Evolutionary conservation across 192 early-diverging fungal genomes (phyloP), one percentile per base, ranked within the genome.

Genomic region (Podochytrium sp.): DNA sequence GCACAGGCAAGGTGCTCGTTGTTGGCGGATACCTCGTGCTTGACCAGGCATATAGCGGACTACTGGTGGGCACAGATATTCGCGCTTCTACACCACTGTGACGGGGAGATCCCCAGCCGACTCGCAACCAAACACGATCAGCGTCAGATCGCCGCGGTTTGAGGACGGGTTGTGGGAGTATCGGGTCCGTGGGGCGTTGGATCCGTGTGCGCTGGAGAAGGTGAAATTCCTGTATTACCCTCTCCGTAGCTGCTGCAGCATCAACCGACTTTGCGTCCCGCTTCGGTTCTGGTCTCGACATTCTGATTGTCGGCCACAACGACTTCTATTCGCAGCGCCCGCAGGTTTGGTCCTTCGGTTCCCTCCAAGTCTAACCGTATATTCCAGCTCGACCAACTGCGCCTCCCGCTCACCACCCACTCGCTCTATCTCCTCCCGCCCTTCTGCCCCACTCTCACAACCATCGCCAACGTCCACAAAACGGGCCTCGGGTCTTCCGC

Each of bases 301-400:
- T 99, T 47, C 74, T 83, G 10, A 91, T 99, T 49, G 76, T 92
- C 23, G 96, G 92, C n/a, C 89, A 94, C 83, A 99, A 98, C 74
- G 98, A 99, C 80, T 99, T 99, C 80, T 99, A 99, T 79, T 99
- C 98, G 16, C 96, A 98, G 83, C 85, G 91, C n/a, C 87, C 85
- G 23, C 87, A 94, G 89, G 89, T 94, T 77, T 1, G 71, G 37
- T 37, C 23, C 16, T 71, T n/a, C 1, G 39, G 32, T 52, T 65
- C 30, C n/a, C 20, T 47, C 43, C 39, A 43, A 63, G 2, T 20
- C 2, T 23, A 63, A 51, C 12, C 33, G 2, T 32, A 66, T 50
- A 35, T 59, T 47, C 23, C 78, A 91, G 81, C 85, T 96, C 23
- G 74, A 75, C 18, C 76, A 57, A 27, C 62, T 64, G 16, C 79